These are phyloP conservation scores for Quercus bicolor DNA, from an alignment of 306 rosid species.

Conservation along the genomic window DNA sequence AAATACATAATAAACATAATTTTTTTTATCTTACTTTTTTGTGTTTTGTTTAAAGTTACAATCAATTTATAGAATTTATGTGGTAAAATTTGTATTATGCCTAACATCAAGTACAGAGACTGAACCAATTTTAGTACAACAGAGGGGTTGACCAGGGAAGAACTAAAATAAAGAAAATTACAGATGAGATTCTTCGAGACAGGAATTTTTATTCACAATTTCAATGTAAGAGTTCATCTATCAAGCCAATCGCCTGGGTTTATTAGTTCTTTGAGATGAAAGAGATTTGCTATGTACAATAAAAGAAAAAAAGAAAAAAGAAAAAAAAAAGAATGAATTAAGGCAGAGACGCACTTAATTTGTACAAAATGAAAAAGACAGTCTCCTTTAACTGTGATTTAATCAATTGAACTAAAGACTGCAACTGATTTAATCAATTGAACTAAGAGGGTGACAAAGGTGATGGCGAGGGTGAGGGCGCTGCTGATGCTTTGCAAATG, in stretches of 20 bases:
- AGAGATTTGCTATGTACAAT: slow-evolving; percentile 59
- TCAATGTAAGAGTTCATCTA: slow-evolving; percentile 28
- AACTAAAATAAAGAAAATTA: too few relatives aligned
- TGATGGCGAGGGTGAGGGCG: slow-evolving; percentile 20
- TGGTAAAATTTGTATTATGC: too few relatives aligned
- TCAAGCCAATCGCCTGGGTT: slow-evolving; percentile 43
- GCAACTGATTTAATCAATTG: slow-evolving; percentile 17
- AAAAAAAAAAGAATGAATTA: not conserved
- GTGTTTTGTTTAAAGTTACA: too few relatives aligned
- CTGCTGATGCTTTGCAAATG: slow-evolving; percentile 74
- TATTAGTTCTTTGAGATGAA: slow-evolving; percentile 45
- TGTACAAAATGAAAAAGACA: slow-evolving; percentile 38
- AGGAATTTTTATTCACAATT: slow-evolving; percentile 35
- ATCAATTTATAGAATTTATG: too few relatives aligned
- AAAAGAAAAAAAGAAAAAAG: not conserved
- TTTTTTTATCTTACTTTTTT: too few relatives aligned
- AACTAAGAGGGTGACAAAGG: slow-evolving; percentile 32
- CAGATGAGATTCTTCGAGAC: not conserved
- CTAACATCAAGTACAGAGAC: too few relatives aligned
- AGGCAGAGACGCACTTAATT: slow-evolving; percentile 23
- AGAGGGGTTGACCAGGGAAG: too few relatives aligned
- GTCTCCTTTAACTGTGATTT: slow-evolving; percentile 21
- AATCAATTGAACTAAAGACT: slow-evolving; percentile 20
- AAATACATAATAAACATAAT: too few relatives aligned
- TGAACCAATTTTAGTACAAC: too few relatives aligned